These are phyloP conservation scores for Fistulifera pelliculosa DNA, from an alignment of 108 stramenopile species.

Conservation along the genomic window DNA sequence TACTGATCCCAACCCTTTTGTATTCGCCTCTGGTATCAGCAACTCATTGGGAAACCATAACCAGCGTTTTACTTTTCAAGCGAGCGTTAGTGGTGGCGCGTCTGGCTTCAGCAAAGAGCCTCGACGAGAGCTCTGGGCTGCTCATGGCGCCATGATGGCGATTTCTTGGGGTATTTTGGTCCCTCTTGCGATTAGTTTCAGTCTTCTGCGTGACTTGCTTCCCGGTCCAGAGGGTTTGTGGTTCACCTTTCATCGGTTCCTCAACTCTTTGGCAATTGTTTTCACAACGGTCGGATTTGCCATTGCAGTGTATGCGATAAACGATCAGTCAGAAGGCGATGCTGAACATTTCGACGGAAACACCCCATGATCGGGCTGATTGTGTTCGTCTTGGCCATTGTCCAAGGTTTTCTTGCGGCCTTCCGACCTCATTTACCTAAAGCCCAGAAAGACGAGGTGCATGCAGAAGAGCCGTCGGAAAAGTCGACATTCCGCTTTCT, in stretches of 20 bases:
- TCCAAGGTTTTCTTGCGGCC: constrained; percentile 27
- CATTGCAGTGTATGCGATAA: constrained; percentile 31
- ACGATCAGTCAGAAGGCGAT: constrained; percentile 14
- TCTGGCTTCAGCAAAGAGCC: not conserved
- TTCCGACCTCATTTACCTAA: constrained; percentile 32
- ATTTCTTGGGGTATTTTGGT: constrained; percentile 55
- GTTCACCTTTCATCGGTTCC: constrained; percentile 30
- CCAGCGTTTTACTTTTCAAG: not conserved
- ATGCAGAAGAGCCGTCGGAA: not conserved
- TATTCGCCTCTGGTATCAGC: constrained; percentile 33
- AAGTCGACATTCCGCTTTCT: constrained; percentile 8
- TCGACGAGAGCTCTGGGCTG: constrained; percentile 33
- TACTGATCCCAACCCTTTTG: constrained; percentile 26
- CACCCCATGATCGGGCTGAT: constrained; percentile 33
- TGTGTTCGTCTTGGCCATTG: constrained; percentile 29
- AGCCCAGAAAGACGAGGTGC: not conserved
- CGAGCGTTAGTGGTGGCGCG: not conserved
- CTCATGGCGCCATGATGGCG: constrained; percentile 51
- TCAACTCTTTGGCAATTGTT: constrained; percentile 21
- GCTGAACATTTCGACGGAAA: constrained; percentile 17
- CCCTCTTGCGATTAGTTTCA: constrained; percentile 47
- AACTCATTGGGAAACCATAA: constrained; percentile 31
- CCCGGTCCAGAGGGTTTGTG: constrained; percentile 20
- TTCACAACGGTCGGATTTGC: constrained; percentile 30
- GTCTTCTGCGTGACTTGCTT: constrained; percentile 31